A percentile compares a stretch with the other conserved stretches of the same genome.
Conservation (phyloP, 306 rosid species). For the Malus orientalis region DNA sequence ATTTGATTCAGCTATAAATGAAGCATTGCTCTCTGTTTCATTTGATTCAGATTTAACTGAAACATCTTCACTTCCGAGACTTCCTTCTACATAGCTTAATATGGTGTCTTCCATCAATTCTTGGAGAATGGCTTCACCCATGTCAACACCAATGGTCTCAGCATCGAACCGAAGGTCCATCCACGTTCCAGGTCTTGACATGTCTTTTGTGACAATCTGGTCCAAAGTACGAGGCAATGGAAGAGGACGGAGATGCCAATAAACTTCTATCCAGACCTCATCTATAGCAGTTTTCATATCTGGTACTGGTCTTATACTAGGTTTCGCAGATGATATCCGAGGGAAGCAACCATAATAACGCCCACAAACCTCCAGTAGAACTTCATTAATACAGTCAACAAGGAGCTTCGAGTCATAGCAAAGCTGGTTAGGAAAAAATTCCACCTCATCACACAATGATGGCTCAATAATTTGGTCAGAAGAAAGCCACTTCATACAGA, state of each 20-base stretch:
- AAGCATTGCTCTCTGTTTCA: slow-evolving; percentile 17
- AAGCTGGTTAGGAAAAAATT: slow-evolving; percentile 42
- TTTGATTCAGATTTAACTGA: slow-evolving; percentile 18
- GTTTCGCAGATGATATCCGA: slow-evolving; percentile 42
- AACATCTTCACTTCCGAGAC: slow-evolving; percentile 16
- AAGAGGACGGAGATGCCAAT: slow-evolving; percentile 67
- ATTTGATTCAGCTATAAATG: slow-evolving; percentile 19
- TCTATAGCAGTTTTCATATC: slow-evolving; percentile 29
- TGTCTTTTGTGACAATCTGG: slow-evolving; percentile 73
- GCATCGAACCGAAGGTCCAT: slow-evolving; percentile 62
- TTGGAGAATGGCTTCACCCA: slow-evolving; percentile 65
- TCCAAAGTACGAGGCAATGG: slow-evolving; percentile 68
- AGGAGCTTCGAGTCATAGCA: slow-evolving; percentile 62
- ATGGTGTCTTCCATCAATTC: slow-evolving; percentile 69
- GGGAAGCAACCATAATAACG: slow-evolving; percentile 48
- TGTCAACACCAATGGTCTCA: slow-evolving; percentile 56
- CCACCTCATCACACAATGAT: slow-evolving; percentile 46
- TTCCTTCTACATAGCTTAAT: slow-evolving; percentile 34
- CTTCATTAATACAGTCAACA: slow-evolving; percentile 59
- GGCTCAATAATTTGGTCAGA: slow-evolving; percentile 70
- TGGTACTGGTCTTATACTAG: slow-evolving; percentile 38
- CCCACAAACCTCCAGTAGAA: slow-evolving; percentile 55
- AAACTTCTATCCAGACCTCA: slow-evolving; percentile 59
- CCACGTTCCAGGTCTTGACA: slow-evolving; percentile 64
- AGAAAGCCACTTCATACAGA: slow-evolving; percentile 51